Evolutionary conservation across 148 eudicot species (phyloP).

Genomic region (Arbutus unedo): DNA sequence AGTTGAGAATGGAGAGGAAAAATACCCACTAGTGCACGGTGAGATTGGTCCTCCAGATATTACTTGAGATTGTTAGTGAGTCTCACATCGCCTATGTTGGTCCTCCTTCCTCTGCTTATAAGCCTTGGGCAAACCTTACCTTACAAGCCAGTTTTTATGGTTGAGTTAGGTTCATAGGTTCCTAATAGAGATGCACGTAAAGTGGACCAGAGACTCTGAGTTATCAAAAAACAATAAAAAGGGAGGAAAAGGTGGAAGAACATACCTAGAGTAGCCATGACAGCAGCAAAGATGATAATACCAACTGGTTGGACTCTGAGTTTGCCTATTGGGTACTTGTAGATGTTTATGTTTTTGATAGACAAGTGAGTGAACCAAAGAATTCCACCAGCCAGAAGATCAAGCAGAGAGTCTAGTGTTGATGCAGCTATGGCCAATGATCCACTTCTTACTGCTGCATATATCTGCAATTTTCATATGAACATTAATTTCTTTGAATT

Average conservation of each 20-base stretch:
- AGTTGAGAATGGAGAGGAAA: no score
- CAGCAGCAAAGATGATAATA: constrained; percentile 73
- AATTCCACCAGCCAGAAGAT: constrained; percentile 74
- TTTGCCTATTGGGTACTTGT: constrained; percentile 75
- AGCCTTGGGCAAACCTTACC: no score
- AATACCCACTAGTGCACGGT: no score
- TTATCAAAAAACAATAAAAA: neutral
- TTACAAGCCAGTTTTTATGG: no score
- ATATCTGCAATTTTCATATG: constrained; percentile 42
- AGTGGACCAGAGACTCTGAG: neutral
- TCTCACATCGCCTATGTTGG: no score
- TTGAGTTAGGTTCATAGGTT: neutral
- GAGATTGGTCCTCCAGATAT: no score
- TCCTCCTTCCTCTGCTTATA: no score
- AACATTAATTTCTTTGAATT: neutral
- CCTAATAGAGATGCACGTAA: neutral
- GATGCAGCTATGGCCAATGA: constrained; percentile 80
- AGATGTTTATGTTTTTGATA: constrained; percentile 68
- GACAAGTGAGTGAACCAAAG: constrained; percentile 75
- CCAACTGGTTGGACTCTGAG: constrained; percentile 79
- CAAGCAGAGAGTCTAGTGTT: constrained; percentile 68
- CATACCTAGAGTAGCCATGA: constrained; percentile 82
- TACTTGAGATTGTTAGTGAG: no score
- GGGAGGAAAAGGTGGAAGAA: neutral
- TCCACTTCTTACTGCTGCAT: constrained; percentile 61